Base-by-base conservation (phyloP, 495 filamentous ascomycete species). In the Aspergillus egyptiacus region DNA sequence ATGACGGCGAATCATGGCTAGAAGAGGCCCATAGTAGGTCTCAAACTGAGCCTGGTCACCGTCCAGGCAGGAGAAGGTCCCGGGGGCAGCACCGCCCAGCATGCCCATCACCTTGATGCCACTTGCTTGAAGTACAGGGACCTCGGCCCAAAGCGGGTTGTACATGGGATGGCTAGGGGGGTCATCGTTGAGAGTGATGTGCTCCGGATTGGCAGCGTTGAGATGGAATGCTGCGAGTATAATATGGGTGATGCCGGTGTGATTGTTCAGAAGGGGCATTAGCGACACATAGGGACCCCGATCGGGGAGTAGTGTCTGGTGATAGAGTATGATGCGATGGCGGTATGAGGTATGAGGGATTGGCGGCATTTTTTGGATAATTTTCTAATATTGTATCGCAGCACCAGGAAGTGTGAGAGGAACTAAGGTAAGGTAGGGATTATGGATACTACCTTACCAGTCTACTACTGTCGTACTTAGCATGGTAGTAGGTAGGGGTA, bases 221-320 rank as follows among this genome's bases (percentile, higher is more conserved):
- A 93, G 68, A 61, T 93, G 88, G 43, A 94, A 80, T 2, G 88
- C 86, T 6, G 86, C 87, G 35, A 94, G 59, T 48, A 89, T 88
- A 27, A 90, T 55, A 58, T 93, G 87, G 0, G 87, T 89, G 42
- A 84, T 65, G n/a, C 80, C 67, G 2, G 77, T 74, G 35, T 69
- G 61, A 50, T 79, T 61, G 20, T 70, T 74, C 50, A 89, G 55
- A 30, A 94, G 77, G 0, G 86, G 86, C 2, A 88, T 75, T 52
- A 89, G 70, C 22, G 84, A 84, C 56, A 89, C 82, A 52, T 77
- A 78, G 15, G 74, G 68, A 50, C 75, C 79, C 20, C 60, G 54
- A 24, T 76, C 64, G 43, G 72, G 68, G 17, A 73, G 64, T 51
- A 82, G 70, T 4, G 86, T 91, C 68, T 90, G 86, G 63, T 86